phyloP scores from a whole-genome alignment of 164 flowering plant genomes.

The Annona squamosa region DNA sequence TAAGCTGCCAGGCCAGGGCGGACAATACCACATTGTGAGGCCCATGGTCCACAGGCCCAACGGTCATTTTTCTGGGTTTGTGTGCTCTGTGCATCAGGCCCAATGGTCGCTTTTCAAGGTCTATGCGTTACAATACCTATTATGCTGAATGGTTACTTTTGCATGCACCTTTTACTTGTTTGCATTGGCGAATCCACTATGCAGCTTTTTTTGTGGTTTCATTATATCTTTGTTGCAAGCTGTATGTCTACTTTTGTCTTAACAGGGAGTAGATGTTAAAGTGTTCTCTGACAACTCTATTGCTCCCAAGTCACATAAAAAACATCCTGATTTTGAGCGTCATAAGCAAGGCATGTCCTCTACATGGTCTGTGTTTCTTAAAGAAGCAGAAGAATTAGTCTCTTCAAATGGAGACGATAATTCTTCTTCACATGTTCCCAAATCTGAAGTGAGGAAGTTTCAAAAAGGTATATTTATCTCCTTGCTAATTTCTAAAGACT shows the following conservation, averaged over 20 bases:
- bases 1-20: no score
- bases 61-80: no score
- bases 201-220: neutral
- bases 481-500: neutral
- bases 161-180: neutral
- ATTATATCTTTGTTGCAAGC: slow-evolving; percentile 1
- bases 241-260: slow-evolving; percentile 3
- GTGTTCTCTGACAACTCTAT: slow-evolving; percentile 7
- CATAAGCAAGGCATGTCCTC: slow-evolving; percentile 13
- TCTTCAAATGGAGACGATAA: slow-evolving; percentile 22
- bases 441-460: slow-evolving; percentile 20
- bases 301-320: slow-evolving; percentile 12
- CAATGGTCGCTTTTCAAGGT: no score
- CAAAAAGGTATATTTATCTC: slow-evolving; percentile 26
- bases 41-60: no score
- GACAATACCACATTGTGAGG: no score
- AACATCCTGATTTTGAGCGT: slow-evolving; percentile 11
- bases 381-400: slow-evolving; percentile 34
- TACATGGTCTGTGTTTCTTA: slow-evolving; percentile 29
- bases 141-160: neutral
- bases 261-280: slow-evolving; percentile 15
- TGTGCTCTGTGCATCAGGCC: no score
- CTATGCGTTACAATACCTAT: no score
- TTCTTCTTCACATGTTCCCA: slow-evolving; percentile 21
- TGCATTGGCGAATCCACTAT: neutral